A percentile compares a stretch with the other conserved stretches of the same genome.
Conservation (phyloP, 1,284 basidiomycete genomes). For the Ceratobasidium sp. region DNA sequence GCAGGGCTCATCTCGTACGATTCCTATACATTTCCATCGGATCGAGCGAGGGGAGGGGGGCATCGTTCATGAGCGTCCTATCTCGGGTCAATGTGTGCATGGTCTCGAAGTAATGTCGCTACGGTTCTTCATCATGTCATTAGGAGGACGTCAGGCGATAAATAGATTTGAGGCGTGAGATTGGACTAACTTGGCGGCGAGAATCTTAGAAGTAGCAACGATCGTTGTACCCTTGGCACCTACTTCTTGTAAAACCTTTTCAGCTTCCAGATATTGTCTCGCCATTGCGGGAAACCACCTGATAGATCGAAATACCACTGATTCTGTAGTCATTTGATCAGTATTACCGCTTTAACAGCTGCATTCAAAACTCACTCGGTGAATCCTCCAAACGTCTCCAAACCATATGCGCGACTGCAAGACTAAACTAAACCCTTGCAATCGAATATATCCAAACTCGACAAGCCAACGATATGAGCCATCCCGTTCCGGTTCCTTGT, state of each 20-base stretch:
- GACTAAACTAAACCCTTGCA: not conserved
- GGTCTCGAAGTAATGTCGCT: slow-evolving; percentile 66
- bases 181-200: slow-evolving; percentile 60
- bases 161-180: not conserved
- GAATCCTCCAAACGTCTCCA: slow-evolving; percentile 64
- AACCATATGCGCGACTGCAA: slow-evolving; percentile 60
- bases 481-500: slow-evolving; percentile 71
- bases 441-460: slow-evolving; percentile 58
- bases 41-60: slow-evolving; percentile 54
- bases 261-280: slow-evolving; percentile 59
- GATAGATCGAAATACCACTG: slow-evolving; percentile 78
- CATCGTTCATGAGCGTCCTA: slow-evolving; percentile 63
- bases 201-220: slow-evolving; percentile 66
- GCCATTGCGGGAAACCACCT: slow-evolving; percentile 69
- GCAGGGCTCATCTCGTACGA: slow-evolving; percentile 69
- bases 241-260: slow-evolving; percentile 59
- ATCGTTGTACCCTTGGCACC: slow-evolving; percentile 56
- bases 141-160: slow-evolving; percentile 60
- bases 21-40: slow-evolving; percentile 65
- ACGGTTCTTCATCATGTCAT: slow-evolving; percentile 65
- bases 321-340: slow-evolving; percentile 63
- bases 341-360: not conserved
- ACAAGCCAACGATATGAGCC: slow-evolving; percentile 75
- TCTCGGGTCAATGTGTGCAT: slow-evolving; percentile 77
- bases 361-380: slow-evolving; percentile 45